Evolutionary conservation across 140 eudicot genomes (phyloP).

Genomic region (Flaveria floridana): DNA sequence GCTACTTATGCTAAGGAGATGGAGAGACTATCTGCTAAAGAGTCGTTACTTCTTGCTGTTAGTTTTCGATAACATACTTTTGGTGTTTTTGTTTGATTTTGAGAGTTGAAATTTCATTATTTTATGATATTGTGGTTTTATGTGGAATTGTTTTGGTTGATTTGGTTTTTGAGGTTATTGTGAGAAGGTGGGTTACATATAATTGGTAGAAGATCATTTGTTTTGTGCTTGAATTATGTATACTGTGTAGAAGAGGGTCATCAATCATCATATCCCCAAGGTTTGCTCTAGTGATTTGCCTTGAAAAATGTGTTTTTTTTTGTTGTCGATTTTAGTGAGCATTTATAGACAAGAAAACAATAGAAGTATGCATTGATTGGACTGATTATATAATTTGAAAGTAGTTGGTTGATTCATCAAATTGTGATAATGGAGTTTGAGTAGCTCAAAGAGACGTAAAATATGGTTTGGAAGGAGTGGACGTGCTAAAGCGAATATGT

Average conservation of each 20-base stretch:
- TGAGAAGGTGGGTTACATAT: too few relatives aligned
- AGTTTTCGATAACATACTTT: constrained; percentile 27
- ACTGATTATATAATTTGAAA: neutral
- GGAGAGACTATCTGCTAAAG: constrained; percentile 90
- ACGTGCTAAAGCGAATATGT: neutral
- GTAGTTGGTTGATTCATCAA: neutral
- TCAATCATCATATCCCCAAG: neutral
- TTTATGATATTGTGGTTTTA: neutral
- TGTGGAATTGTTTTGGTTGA: constrained; percentile 7
- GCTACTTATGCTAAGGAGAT: constrained; percentile 83
- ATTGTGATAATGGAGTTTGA: neutral
- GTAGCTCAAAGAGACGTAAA: neutral
- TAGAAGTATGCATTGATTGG: neutral
- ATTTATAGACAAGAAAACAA: neutral
- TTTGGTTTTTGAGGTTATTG: constrained; percentile 5
- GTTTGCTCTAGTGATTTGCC: neutral
- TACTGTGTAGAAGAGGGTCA: neutral
- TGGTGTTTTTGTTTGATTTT: constrained; percentile 4
- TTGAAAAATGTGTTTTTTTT: constrained; percentile 5
- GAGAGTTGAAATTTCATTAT: constrained; percentile 10
- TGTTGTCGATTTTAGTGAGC: neutral
- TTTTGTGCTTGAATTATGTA: constrained; percentile 3
- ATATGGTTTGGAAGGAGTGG: neutral
- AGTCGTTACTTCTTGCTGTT: constrained; percentile 84
- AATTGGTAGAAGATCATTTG: neutral